Conservation (phyloP, 495 filamentous ascomycete species). For the Penicillium crystallinum region DNA sequence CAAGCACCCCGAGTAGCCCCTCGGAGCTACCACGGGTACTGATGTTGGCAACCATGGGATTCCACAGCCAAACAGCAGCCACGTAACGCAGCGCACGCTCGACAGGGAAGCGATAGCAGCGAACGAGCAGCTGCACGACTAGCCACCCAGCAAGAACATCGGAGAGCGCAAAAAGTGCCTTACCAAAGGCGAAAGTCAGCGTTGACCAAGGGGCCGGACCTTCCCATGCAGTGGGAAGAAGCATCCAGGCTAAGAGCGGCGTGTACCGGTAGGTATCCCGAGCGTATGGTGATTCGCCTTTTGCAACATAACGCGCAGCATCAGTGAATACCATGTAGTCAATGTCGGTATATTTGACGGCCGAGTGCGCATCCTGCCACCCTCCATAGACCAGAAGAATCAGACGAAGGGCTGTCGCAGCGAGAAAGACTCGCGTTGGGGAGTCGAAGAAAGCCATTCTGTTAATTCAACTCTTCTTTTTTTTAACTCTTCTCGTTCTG, state of each 20-base stretch:
- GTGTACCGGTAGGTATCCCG: slow-evolving; percentile 97
- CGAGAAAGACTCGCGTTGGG: slow-evolving; percentile 55
- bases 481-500: background rate
- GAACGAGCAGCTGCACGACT: slow-evolving; percentile 57
- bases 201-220: slow-evolving; percentile 21
- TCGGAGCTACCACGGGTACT: slow-evolving; percentile 92
- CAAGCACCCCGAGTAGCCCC: slow-evolving; percentile 78
- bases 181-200: slow-evolving; percentile 68
- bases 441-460: slow-evolving; percentile 38
- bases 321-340: slow-evolving; percentile 99
- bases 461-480: background rate
- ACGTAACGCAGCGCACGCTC: slow-evolving; percentile 59
- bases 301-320: slow-evolving; percentile 70
- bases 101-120: slow-evolving; percentile 39
- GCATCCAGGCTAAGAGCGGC: slow-evolving; percentile 82
- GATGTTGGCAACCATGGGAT: slow-evolving; percentile 97
- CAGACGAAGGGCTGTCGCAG: slow-evolving; percentile 62
- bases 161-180: slow-evolving; percentile 74
- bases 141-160: slow-evolving; percentile 87
- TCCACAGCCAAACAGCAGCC: slow-evolving; percentile 84
- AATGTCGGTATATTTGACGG: slow-evolving; percentile 96
- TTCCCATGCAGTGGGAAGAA: slow-evolving; percentile 71
- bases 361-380: slow-evolving; percentile 83
- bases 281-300: slow-evolving; percentile 66
- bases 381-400: slow-evolving; percentile 78